phyloP scores from a whole-genome alignment of 2,329 filamentous ascomycete species.

The Talaromyces verruculosus region DNA sequence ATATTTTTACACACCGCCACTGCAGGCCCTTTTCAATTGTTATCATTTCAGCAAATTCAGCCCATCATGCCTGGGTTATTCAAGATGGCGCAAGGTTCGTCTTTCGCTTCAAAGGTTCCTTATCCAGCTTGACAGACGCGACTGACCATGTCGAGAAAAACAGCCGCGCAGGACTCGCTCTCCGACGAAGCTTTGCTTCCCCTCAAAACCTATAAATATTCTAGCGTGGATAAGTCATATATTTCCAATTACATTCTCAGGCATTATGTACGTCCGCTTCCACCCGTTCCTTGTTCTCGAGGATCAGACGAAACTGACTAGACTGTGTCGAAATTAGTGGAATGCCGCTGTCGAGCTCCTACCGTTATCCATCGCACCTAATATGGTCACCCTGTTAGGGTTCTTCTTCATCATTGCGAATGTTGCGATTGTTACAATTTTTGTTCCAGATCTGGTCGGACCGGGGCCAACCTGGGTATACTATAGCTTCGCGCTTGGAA shows the following conservation, averaged over 20 bases:
- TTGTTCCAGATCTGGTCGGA: conserved; percentile 85
- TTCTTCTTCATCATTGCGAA: conserved; percentile 94
- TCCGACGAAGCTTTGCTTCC: conserved; percentile 89
- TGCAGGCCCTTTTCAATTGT: not conserved
- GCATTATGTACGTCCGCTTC: conserved; percentile 74
- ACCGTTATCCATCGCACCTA: conserved; percentile 94
- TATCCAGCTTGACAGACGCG: not conserved
- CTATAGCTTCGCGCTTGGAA: conserved; percentile 89
- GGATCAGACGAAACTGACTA: not conserved
- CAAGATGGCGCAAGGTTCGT: conserved; percentile 40
- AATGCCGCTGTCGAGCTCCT: conserved; percentile 90
- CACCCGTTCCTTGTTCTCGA: not conserved
- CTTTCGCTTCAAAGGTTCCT: not conserved
- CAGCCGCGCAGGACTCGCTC: conserved; percentile 57
- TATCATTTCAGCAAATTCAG: not conserved
- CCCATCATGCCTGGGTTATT: conserved; percentile 34
- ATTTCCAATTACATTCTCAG: conserved; percentile 91
- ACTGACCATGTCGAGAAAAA: conserved; percentile 3
- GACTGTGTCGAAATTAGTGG: conserved; percentile 62
- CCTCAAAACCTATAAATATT: conserved; percentile 96
- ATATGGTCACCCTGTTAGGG: conserved; percentile 93
- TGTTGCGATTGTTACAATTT: conserved; percentile 70
- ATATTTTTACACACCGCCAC: conserved; percentile 13
- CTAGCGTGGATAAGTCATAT: conserved; percentile 91
- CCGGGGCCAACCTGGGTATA: conserved; percentile 90